Evolutionary conservation across 2,329 filamentous ascomycete genomes (phyloP).

Genomic region (Dactylellina sp.): DNA sequence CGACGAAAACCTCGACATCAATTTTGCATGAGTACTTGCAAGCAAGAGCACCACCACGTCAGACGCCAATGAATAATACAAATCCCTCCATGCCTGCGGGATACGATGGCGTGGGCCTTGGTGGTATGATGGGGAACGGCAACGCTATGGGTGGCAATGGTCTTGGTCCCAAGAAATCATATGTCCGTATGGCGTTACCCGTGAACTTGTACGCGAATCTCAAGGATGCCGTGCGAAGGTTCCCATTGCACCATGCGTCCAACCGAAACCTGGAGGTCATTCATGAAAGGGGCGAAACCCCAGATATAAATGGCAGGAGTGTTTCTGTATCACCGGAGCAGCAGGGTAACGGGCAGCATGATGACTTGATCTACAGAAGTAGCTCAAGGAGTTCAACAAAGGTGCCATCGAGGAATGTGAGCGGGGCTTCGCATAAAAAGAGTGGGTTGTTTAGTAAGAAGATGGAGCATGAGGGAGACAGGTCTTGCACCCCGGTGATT

Average conservation of each 20-base stretch:
- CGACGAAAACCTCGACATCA: slow-evolving; percentile 47
- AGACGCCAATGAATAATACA: slow-evolving; percentile 14
- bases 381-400: slow-evolving; percentile 39
- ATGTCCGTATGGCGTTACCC: slow-evolving; percentile 37
- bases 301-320: slow-evolving; percentile 24
- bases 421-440: slow-evolving; percentile 41
- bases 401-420: slow-evolving; percentile 33
- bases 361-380: slow-evolving; percentile 33
- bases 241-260: slow-evolving; percentile 32
- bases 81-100: slow-evolving; percentile 8
- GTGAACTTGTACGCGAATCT: slow-evolving; percentile 39
- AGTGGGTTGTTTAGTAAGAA: slow-evolving; percentile 48
- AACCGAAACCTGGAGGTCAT: slow-evolving; percentile 45
- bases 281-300: slow-evolving; percentile 37
- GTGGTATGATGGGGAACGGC: slow-evolving; percentile 25
- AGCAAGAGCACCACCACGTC: slow-evolving; percentile 41
- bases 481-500: slow-evolving; percentile 42
- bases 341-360: slow-evolving; percentile 7
- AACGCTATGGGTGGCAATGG: slow-evolving; percentile 3
- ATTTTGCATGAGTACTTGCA: slow-evolving; percentile 43
- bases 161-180: slow-evolving; percentile 32
- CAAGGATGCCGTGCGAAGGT: slow-evolving; percentile 35
- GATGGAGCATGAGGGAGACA: slow-evolving; percentile 28
- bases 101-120: neutral
- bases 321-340: slow-evolving; percentile 26